Conservation (phyloP, 305 asterid species). For the Stenogyne calaminthoides region DNA sequence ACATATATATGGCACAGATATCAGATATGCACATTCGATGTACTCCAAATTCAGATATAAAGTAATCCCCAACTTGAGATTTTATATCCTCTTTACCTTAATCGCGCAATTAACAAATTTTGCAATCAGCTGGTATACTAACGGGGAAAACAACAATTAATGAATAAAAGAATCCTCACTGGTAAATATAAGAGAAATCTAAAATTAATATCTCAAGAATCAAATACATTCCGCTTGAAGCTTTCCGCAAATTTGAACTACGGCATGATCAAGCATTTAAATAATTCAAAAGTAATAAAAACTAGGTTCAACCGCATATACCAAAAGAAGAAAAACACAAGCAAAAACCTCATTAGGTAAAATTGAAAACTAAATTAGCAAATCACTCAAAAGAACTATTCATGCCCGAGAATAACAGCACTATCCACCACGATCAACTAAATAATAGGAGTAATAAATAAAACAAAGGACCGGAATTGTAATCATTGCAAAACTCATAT, state of each 20-base stretch:
- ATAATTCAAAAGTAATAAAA: not conserved
- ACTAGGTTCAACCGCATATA: constrained; percentile 18
- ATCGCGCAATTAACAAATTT: constrained; percentile 3
- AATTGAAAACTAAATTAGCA: constrained; percentile 14
- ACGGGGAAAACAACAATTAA: not conserved
- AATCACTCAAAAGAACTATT: constrained; percentile 1
- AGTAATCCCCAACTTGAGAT: not conserved
- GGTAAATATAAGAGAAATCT: constrained; percentile 15
- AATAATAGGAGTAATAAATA: not conserved
- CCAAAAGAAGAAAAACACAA: constrained; percentile 1
- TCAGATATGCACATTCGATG: not conserved
- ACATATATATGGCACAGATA: not conserved
- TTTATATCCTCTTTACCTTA: constrained; percentile 17
- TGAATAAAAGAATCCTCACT: not conserved
- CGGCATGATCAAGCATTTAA: not conserved
- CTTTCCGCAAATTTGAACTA: not conserved
- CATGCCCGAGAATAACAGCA: constrained; percentile 10
- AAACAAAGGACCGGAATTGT: not conserved
- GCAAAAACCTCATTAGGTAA: not conserved
- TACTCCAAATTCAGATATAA: constrained; percentile 13
- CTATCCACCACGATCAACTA: constrained; percentile 9
- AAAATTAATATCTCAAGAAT: constrained; percentile 17
- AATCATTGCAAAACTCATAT: constrained; percentile 19
- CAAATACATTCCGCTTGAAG: constrained; percentile 14
- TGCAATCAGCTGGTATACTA: not conserved